phyloP scores from a whole-genome alignment of 2,329 filamentous ascomycete species.

The Pseudogymnoascus sp. region DNA sequence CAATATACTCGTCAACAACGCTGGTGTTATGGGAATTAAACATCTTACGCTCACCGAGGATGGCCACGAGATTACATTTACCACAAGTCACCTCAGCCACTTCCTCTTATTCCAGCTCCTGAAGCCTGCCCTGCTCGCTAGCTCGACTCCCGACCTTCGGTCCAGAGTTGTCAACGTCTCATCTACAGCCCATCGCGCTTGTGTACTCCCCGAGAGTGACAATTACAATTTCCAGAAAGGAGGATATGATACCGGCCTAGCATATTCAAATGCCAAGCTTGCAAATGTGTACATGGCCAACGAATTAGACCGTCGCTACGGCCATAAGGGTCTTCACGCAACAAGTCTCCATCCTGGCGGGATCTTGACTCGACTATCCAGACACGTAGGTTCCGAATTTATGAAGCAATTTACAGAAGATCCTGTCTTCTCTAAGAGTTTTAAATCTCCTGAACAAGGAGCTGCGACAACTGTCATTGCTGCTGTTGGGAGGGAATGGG shows the following conservation, averaged over 20 bases:
- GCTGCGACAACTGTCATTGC: constrained; percentile 36
- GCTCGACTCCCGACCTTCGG: constrained; percentile 30
- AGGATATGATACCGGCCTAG: constrained; percentile 30
- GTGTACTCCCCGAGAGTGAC: constrained; percentile 34
- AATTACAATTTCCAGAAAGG: constrained; percentile 18
- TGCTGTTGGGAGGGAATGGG: constrained; percentile 17
- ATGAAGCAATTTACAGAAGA: background rate
- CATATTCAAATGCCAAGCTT: constrained; percentile 36
- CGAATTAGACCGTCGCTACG: constrained; percentile 37
- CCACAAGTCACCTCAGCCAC: constrained; percentile 43
- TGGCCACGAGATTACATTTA: constrained; percentile 43
- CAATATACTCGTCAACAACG: constrained; percentile 21
- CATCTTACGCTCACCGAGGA: constrained; percentile 32
- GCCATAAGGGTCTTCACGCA: constrained; percentile 30
- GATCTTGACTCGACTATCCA: constrained; percentile 23
- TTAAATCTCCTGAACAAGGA: constrained; percentile 14
- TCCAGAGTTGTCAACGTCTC: constrained; percentile 40
- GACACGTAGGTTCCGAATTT: constrained; percentile 16
- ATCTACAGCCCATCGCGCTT: constrained; percentile 34
- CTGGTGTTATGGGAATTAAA: constrained; percentile 7
- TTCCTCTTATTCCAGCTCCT: constrained; percentile 46
- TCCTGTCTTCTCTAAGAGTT: background rate
- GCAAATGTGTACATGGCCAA: constrained; percentile 39
- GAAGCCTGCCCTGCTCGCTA: constrained; percentile 33
- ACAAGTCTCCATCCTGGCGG: constrained; percentile 35